Evolutionary conservation across 495 filamentous ascomycete genomes (phyloP).

Genomic region (Massariosphaeria phaeospora): DNA sequence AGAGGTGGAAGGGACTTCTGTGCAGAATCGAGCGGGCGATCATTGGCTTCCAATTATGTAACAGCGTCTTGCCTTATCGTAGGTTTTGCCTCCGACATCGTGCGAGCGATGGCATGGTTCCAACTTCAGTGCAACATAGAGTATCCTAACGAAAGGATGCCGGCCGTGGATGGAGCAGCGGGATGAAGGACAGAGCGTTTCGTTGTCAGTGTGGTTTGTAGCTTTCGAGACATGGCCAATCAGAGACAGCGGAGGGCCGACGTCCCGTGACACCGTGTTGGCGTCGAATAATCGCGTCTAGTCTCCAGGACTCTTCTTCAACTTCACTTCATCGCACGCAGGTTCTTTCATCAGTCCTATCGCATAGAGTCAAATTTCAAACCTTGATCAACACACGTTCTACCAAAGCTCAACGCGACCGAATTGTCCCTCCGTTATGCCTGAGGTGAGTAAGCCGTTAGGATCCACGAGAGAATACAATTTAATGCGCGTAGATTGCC

Average conservation of each 20-base stretch:
- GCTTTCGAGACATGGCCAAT: conserved; percentile 13
- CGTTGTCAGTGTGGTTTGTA: no score
- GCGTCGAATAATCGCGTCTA: conserved; percentile 9
- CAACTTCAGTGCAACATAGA: no score
- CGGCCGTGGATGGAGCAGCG: no score
- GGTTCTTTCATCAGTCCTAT: background rate
- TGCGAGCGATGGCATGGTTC: no score
- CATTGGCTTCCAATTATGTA: conserved; percentile 33
- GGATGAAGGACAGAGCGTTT: background rate
- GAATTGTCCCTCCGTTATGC: conserved; percentile 17
- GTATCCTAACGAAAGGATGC: no score
- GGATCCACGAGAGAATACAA: background rate
- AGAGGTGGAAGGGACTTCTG: no score
- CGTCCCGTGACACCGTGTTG: conserved; percentile 22
- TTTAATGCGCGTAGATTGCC: conserved; percentile 35
- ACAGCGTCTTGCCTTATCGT: conserved; percentile 27
- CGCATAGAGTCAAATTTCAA: background rate
- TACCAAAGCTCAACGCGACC: background rate
- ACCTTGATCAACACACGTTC: background rate
- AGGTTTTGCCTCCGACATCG: no score
- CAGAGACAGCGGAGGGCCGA: background rate
- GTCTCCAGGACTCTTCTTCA: background rate
- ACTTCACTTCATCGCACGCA: background rate
- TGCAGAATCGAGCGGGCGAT: background rate
- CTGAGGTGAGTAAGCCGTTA: conserved; percentile 20